Conservation (phyloP, 1,284 basidiomycete species). For the Apiotrichum veenhuisii region DNA sequence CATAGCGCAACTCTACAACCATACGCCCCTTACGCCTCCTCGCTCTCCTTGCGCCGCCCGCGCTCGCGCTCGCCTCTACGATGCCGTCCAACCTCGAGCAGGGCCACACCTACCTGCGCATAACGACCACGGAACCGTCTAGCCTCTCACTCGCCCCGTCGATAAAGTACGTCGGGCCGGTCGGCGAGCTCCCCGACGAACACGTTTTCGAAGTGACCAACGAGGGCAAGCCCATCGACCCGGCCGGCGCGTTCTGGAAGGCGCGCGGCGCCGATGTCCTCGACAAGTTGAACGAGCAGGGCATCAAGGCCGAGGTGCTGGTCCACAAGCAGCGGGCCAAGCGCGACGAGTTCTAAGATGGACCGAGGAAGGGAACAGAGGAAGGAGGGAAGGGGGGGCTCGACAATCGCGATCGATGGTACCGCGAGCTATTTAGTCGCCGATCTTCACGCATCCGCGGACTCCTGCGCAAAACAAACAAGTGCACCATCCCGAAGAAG, state of each 20-base stretch:
- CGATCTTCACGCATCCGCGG: too few species aligned
- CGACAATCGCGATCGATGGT: too few species aligned
- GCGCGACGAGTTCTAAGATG: conserved; percentile 31
- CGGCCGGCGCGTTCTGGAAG: conserved; percentile 17
- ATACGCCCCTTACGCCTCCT: conserved; percentile 8
- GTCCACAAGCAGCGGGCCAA: conserved; percentile 36
- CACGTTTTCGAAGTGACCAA: conserved; percentile 38
- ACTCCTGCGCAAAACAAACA: too few species aligned
- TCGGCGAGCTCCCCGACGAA: conserved; percentile 44
- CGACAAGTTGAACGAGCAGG: conserved; percentile 26
- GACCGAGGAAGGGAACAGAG: too few species aligned
- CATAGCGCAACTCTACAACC: neutral
- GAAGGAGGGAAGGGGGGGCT: too few species aligned
- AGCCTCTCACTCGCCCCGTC: neutral
- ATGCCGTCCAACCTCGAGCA: conserved; percentile 24
- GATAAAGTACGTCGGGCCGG: conserved; percentile 34
- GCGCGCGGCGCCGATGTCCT: conserved; percentile 14
- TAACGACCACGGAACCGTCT: conserved; percentile 24
- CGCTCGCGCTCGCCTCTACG: conserved; percentile 3
- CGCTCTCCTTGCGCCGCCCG: neutral
- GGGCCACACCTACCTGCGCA: conserved; percentile 35
- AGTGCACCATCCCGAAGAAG: too few species aligned
- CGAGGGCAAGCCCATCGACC: conserved; percentile 7
- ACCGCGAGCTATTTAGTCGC: too few species aligned
- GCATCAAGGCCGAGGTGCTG: conserved; percentile 31